Conservation (phyloP, 179 eudicot species). For the Gypsophila paniculata region DNA sequence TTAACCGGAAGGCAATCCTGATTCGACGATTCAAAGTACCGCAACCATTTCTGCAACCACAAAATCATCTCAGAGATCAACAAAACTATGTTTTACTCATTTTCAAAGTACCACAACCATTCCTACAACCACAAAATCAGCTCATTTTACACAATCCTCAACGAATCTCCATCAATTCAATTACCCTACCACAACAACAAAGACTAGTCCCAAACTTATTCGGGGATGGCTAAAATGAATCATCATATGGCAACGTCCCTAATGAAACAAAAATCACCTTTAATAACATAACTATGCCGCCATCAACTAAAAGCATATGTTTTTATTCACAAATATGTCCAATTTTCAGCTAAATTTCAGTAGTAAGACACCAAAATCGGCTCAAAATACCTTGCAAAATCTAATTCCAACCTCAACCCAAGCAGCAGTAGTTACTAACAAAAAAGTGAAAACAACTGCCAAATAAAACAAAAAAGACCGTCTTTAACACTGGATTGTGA, state of each 20-base stretch:
- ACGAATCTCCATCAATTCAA: no score
- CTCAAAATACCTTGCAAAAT: not conserved
- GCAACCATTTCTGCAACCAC: constrained; percentile 64
- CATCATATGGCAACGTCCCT: not conserved
- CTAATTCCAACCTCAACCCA: not conserved
- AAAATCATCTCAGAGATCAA: constrained; percentile 3
- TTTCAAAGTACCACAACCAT: not conserved
- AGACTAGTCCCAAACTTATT: no score
- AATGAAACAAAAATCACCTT: not conserved
- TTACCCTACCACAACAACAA: no score
- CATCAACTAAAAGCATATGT: not conserved
- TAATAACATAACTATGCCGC: not conserved
- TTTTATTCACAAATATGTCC: not conserved
- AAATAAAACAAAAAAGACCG: not conserved
- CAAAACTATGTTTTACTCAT: not conserved
- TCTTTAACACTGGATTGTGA: no score
- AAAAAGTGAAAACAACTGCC: not conserved
- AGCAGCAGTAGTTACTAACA: not conserved
- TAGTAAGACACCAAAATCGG: constrained; percentile 7
- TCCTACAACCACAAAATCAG: not conserved
- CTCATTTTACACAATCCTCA: not conserved
- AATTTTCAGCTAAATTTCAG: not conserved
- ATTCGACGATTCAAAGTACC: constrained; percentile 57
- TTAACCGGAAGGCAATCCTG: constrained; percentile 75
- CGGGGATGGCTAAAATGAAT: no score